Base-by-base conservation (phyloP, 2,329 filamentous ascomycete species). In the Aspergillus spinulosporus region DNA sequence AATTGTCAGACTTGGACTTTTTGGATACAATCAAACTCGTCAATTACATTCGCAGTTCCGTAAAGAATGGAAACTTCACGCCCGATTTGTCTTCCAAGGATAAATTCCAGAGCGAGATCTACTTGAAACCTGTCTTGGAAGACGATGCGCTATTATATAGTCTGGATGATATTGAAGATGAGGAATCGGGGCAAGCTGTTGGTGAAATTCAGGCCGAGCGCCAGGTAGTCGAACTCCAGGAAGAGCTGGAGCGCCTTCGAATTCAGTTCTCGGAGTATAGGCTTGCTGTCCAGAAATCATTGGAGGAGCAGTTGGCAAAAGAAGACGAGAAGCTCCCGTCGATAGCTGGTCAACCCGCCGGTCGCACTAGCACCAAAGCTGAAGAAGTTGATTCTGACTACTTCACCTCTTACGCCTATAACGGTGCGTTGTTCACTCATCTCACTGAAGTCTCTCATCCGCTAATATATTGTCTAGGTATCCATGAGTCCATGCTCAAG, bases 401-500 rank as follows among this genome's bases (percentile, higher is more conserved):
- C 64, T 88, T 88, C 65, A 80, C 80, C 26, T 86, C 84, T 0
- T 88, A 88, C 68, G 81, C 84, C 12, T 82, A 82, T 68, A 92
- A 82, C 84, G 85, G 88, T 88, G 74, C 60, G 78, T 64, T 37
- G 40, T 21, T 12, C n/a, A 26, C 29, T 49, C 21, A 12, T 21
- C 21, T 12, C 21, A 49, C 15, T 15, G 34, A 51, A 28, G 50
- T 42, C 11, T 45, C 26, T 31, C 21, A 28, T 9, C 46, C 44
- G 12, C 61, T 64, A 54, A 63, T 29, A 89, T 2, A 12, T 32
- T 11, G 3, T 29, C 11, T 5, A 60, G 90, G 91, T 56, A 97
- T 97, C 55, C 92, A 97, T 72, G 91, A 96, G 70, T 92, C 89
- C 5, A 97, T 97, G 92, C 82, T 97, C 60, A 96, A 96, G 72